Conservation (phyloP, 441 rosid species). For the Isatis lusitanica region DNA sequence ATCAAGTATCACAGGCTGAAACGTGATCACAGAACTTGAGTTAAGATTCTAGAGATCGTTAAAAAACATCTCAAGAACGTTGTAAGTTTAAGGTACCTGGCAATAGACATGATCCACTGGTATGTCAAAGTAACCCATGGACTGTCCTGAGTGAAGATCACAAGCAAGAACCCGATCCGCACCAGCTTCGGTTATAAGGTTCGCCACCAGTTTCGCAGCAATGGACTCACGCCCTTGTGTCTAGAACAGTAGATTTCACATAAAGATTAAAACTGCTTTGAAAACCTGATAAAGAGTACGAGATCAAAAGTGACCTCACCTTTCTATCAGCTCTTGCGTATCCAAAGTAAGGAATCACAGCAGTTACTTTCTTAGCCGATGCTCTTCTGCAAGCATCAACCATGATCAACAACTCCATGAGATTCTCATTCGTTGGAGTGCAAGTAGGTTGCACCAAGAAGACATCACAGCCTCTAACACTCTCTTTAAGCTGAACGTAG, state of each 20-base stretch:
- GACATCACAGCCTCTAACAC: slow-evolving; percentile 78
- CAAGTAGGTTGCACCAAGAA: slow-evolving; percentile 70
- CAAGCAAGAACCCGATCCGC: slow-evolving; percentile 75
- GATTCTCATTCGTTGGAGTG: slow-evolving; percentile 76
- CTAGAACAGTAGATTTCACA: slow-evolving; percentile 26
- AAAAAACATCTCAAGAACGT: not conserved
- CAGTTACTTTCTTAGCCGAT: slow-evolving; percentile 71
- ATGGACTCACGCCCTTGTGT: slow-evolving; percentile 81
- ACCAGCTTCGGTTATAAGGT: slow-evolving; percentile 75
- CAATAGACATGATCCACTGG: slow-evolving; percentile 75
- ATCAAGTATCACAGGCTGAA: slow-evolving; percentile 77
- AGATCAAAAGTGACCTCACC: slow-evolving; percentile 33
- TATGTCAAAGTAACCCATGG: slow-evolving; percentile 83
- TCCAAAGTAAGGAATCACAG: slow-evolving; percentile 76
- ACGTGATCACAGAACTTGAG: not conserved
- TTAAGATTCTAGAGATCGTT: not conserved
- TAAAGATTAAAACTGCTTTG: not conserved
- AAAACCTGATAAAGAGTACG: not conserved
- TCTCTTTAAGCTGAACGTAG: slow-evolving; percentile 70
- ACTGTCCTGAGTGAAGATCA: slow-evolving; percentile 74
- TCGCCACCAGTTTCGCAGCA: slow-evolving; percentile 77
- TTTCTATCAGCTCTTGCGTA: slow-evolving; percentile 81
- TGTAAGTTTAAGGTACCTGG: slow-evolving; percentile 43
- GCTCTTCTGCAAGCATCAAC: slow-evolving; percentile 80
- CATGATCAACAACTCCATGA: slow-evolving; percentile 75